These are phyloP conservation scores for Auriscalpium orientale DNA, from an alignment of 768 basidiomycete genomes.

Conservation along the genomic window DNA sequence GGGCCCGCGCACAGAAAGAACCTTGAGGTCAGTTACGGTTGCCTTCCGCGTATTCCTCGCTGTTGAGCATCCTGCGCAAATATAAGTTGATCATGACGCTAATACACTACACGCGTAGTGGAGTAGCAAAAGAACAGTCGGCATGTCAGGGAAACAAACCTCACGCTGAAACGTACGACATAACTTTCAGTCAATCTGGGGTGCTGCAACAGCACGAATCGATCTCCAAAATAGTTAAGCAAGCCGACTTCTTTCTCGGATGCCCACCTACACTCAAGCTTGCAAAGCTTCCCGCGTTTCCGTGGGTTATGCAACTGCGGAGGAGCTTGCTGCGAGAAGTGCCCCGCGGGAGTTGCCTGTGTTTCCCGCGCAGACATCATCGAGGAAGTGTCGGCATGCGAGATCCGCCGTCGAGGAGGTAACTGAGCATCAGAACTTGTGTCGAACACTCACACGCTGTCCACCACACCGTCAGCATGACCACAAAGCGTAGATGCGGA, in stretches of 20 bases:
- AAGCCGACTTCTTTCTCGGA: constrained; percentile 52
- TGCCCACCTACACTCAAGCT: constrained; percentile 52
- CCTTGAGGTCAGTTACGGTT: too few relatives aligned
- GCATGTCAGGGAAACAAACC: too few relatives aligned
- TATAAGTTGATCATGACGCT: background rate
- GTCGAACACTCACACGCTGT: constrained; percentile 80
- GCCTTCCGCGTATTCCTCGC: too few relatives aligned
- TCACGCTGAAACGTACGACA: background rate
- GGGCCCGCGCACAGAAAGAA: too few relatives aligned
- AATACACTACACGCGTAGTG: too few relatives aligned
- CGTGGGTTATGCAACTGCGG: constrained; percentile 32
- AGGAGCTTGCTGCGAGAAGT: constrained; percentile 34
- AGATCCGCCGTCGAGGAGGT: constrained; percentile 83
- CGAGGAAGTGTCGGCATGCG: constrained; percentile 85
- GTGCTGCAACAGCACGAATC: background rate
- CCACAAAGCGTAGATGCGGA: too few relatives aligned
- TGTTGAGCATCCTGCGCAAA: too few relatives aligned
- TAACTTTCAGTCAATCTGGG: background rate
- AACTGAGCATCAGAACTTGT: constrained; percentile 53
- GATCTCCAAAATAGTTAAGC: constrained; percentile 24
- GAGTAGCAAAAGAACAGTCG: too few relatives aligned
- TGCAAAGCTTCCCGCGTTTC: constrained; percentile 55
- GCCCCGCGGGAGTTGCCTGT: constrained; percentile 34
- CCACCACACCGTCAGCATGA: too few relatives aligned
- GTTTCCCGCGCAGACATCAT: constrained; percentile 62